Conservation (phyloP, 2,329 filamentous ascomycete species). For the Orbilia brochopaga region DNA sequence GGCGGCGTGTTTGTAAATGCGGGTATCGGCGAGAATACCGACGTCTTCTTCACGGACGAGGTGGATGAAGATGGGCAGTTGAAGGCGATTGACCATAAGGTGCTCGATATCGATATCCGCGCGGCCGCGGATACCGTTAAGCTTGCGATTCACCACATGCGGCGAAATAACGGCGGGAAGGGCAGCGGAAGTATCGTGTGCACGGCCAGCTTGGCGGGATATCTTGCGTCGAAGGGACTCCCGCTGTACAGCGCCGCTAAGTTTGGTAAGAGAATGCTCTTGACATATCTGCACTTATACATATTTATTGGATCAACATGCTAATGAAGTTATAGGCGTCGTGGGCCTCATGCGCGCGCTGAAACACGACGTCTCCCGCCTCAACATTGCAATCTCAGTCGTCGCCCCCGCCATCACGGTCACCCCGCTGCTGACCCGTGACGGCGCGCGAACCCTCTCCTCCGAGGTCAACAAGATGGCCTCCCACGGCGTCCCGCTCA, state of each 20-base stretch:
- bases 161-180: constrained; percentile 57
- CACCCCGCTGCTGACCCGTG: constrained; percentile 59
- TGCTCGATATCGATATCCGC: constrained; percentile 61
- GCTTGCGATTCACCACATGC: constrained; percentile 61
- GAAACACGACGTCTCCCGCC: constrained; percentile 61
- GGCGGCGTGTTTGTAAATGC: constrained; percentile 63
- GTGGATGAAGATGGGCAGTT: constrained; percentile 59
- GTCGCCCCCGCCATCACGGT: constrained; percentile 63
- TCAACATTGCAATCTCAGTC: constrained; percentile 61
- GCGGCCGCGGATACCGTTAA: constrained; percentile 62
- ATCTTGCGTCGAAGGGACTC: constrained; percentile 61
- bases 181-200: constrained; percentile 61
- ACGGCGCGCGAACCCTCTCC: constrained; percentile 21
- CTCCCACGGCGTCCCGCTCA: constrained; percentile 61
- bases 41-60: constrained; percentile 62
- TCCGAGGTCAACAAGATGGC: constrained; percentile 61
- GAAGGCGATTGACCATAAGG: constrained; percentile 61
- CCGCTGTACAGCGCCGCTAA: constrained; percentile 63
- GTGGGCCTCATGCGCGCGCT: constrained; percentile 63
- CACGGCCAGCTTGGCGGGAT: constrained; percentile 62
- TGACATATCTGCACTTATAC: background rate
- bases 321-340: constrained; percentile 55
- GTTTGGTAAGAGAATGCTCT: constrained; percentile 56
- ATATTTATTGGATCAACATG: background rate
- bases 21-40: constrained; percentile 61